Conservation (phyloP, 805 yeast species). For the Lachancea dasiensis region DNA sequence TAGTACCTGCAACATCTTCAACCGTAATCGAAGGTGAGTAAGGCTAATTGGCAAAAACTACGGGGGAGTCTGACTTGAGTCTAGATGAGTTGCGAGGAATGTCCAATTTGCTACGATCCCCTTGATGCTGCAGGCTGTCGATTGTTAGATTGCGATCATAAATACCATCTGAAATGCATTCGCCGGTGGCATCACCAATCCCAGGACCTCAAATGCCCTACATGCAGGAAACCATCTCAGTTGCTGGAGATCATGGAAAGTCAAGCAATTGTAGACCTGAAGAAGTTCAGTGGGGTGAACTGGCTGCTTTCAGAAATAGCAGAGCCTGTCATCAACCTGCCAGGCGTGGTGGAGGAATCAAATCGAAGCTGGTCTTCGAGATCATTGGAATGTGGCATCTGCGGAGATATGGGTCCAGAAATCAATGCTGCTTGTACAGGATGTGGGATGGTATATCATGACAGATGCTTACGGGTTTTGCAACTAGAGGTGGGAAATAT, state of each 20-base stretch:
- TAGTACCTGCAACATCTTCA: too few relatives aligned
- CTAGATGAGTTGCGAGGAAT: constrained; percentile 23
- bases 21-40: too few relatives aligned
- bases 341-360: background rate
- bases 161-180: constrained; percentile 53
- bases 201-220: constrained; percentile 26
- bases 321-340: background rate
- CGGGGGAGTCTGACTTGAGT: background rate
- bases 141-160: constrained; percentile 46
- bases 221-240: constrained; percentile 21
- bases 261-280: constrained; percentile 7
- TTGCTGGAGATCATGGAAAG: constrained; percentile 10
- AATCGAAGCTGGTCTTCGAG: constrained; percentile 4
- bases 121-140: constrained; percentile 25
- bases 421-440: constrained; percentile 14
- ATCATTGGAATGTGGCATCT: constrained; percentile 15
- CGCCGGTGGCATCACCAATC: constrained; percentile 42
- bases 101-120: constrained; percentile 57
- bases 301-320: background rate
- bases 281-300: constrained; percentile 1
- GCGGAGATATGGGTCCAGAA: constrained; percentile 15
- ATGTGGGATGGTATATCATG: constrained; percentile 21
- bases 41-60: background rate
- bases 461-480: constrained; percentile 19
- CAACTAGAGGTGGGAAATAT: constrained; percentile 22